A percentile compares a stretch with the other conserved stretches of the same genome.
Conservation (phyloP, 805 yeast species). For the Barnettozyma sucrosica region DNA sequence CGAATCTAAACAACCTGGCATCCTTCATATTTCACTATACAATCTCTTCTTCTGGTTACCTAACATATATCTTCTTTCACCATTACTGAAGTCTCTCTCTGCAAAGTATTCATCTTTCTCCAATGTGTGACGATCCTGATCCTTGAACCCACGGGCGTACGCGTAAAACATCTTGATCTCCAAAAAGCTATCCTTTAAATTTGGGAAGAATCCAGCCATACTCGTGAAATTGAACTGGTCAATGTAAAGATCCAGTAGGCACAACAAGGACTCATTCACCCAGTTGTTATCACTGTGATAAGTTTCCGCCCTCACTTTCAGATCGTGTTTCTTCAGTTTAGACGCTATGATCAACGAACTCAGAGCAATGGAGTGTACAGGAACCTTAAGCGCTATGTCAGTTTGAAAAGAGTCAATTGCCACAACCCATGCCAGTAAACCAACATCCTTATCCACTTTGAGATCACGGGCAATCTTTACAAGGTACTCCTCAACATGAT, state of each 20-base stretch:
- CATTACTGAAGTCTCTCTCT: constrained; percentile 30
- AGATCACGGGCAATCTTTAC: constrained; percentile 53
- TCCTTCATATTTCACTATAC: constrained; percentile 29
- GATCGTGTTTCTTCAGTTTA: constrained; percentile 35
- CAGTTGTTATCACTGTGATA: constrained; percentile 20
- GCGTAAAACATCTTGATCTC: constrained; percentile 42
- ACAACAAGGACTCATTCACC: constrained; percentile 45
- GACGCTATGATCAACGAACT: constrained; percentile 59
- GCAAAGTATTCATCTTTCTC: constrained; percentile 41
- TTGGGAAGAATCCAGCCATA: constrained; percentile 37
- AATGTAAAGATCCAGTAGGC: constrained; percentile 55
- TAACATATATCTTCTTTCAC: constrained; percentile 50
- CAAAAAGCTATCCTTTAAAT: constrained; percentile 31
- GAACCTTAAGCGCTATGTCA: constrained; percentile 59
- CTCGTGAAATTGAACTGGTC: constrained; percentile 48
- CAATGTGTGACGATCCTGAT: constrained; percentile 25
- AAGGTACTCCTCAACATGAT: constrained; percentile 59
- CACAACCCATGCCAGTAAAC: constrained; percentile 65
- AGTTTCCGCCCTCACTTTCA: constrained; percentile 12
- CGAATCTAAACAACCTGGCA: background rate
- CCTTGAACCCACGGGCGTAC: constrained; percentile 27
- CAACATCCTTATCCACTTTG: constrained; percentile 39
- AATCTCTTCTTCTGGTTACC: constrained; percentile 43
- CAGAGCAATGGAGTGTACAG: constrained; percentile 71
- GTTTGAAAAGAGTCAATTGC: constrained; percentile 69